A percentile compares a stretch with the other conserved stretches of the same genome.
Conservation (phyloP, 2,329 filamentous ascomycete species). For the Xylaria sp. region DNA sequence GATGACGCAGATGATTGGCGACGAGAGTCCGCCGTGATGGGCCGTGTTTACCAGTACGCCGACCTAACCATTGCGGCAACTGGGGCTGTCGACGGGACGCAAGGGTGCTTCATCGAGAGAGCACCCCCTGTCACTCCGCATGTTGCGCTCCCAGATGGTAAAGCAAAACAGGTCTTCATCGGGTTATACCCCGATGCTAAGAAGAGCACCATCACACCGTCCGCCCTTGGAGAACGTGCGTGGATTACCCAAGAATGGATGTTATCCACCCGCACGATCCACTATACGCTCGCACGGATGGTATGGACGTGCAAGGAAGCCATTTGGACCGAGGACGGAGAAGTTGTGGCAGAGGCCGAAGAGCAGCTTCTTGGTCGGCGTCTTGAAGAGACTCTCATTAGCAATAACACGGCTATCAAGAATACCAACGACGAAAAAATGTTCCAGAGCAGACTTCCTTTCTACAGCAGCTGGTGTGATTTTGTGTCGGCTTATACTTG, state of each 20-base stretch:
- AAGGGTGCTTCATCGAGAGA: neutral
- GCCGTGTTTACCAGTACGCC: neutral
- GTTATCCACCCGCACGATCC: neutral
- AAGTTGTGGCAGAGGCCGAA: neutral
- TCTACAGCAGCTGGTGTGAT: neutral
- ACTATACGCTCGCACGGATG: neutral
- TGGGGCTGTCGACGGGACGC: neutral
- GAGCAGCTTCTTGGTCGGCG: neutral
- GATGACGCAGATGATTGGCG: neutral
- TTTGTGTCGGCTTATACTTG: neutral
- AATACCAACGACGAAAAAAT: neutral
- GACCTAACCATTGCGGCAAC: neutral
- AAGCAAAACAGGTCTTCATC: neutral
- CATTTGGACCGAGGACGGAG: neutral
- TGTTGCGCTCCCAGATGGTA: neutral
- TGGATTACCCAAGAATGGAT: neutral
- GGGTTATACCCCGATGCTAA: neutral
- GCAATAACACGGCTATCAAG: neutral
- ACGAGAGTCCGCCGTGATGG: neutral
- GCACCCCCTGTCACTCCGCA: neutral
- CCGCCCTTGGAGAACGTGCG: neutral
- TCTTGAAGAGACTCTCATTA: neutral
- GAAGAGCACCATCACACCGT: neutral
- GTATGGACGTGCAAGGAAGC: neutral
- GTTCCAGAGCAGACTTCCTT: neutral